Evolutionary conservation across 192 early-diverging fungal genomes (phyloP).

Genomic region (Spizellomyces sp.): DNA sequence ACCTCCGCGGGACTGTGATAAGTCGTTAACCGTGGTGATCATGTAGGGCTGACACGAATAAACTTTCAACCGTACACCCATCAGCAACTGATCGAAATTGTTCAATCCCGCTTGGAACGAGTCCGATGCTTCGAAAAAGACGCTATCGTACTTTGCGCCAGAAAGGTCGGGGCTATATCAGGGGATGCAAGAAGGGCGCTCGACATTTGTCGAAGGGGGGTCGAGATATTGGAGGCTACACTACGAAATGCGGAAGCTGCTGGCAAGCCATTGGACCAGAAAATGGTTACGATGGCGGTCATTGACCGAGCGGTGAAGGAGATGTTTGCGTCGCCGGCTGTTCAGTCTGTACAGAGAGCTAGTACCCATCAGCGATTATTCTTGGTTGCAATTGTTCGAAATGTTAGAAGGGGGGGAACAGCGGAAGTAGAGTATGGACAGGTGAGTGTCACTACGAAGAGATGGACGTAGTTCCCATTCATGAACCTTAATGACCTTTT

Average conservation of each 20-base stretch:
- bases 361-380: constrained; percentile 87
- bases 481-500: background rate
- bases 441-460: constrained; percentile 39
- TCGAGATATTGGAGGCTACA: constrained; percentile 35
- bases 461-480: background rate
- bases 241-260: background rate
- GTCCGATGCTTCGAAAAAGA: constrained; percentile 72
- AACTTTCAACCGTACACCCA: constrained; percentile 93
- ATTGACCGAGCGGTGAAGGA: constrained; percentile 83
- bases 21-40: background rate
- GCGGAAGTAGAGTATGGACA: constrained; percentile 76
- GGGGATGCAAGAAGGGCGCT: constrained; percentile 94
- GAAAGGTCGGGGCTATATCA: constrained; percentile 93
- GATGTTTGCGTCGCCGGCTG: constrained; percentile 79
- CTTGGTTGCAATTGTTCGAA: constrained; percentile 68
- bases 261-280: background rate
- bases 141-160: constrained; percentile 91
- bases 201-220: constrained; percentile 78
- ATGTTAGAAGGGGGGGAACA: constrained; percentile 65
- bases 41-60: constrained; percentile 76
- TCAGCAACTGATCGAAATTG: constrained; percentile 82
- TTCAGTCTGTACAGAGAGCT: constrained; percentile 71
- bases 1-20: no score
- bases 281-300: constrained; percentile 38
- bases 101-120: constrained; percentile 77